Base-by-base conservation (phyloP, 2,329 filamentous ascomycete species). In the Aureobasidium melanogenum region DNA sequence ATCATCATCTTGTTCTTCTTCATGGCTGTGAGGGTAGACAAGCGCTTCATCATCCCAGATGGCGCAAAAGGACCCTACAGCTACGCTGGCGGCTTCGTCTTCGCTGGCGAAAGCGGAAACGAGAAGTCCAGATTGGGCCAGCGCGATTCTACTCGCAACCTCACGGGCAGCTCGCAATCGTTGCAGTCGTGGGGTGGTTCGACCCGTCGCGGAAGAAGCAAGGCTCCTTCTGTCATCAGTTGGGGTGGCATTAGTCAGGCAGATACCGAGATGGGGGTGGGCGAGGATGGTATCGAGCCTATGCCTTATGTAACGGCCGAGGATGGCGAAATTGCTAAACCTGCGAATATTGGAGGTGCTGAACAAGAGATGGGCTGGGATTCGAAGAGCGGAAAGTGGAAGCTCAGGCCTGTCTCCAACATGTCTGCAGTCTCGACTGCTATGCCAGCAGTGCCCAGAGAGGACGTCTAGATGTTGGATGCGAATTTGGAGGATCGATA, bases 41-140 rank as follows among this genome's bases (percentile, higher is more conserved):
- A 80, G 64, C 82, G 88, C 44, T 95, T 93, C 76, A 81, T 87
- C 69, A 76, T 94, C 26, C 89, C 89, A 1, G 77, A 94, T 70
- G 87, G 88, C 47, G 84, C 84, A 69, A 80, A 80, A 47, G 80
- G 77, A 0, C 80, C 83, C 2, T 66, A 66, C 55, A 52, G 44
- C 36, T 62, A 62, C 47, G 61, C n/a, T n/a, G 61, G 61, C 28
- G 61, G 61, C 58, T 57, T 63, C 36, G 60, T 55, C 28, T 60
- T 63, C 19, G 62, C 62, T 19, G 68, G 68, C 64, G 68, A 69
- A 48, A 59, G 63, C 17, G 68, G 68, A 39, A 69, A 69, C 58
- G 68, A 69, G 61, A 69, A 69, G 63, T 32, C 39, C n/a, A 62
- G 50, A 26, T 61, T 68, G 38, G 65, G 66, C n/a, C 63, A 60